Base-by-base conservation (phyloP, 2,329 filamentous ascomycete genomes). In the Monosporascus sp. region DNA sequence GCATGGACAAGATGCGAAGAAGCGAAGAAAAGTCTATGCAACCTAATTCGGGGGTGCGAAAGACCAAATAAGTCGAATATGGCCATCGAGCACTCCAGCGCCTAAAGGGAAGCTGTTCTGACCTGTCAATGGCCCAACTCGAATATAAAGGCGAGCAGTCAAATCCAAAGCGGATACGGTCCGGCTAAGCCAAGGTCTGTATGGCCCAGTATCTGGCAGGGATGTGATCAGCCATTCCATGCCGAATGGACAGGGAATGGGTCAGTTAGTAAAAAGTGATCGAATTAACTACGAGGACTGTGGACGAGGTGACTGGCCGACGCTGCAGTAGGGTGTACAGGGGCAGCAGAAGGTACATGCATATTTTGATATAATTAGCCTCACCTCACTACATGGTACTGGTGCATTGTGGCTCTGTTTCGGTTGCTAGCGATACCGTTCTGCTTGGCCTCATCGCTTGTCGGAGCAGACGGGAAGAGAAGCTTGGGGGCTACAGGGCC, bases 91-190 rank as follows among this genome's bases (percentile, higher is more conserved):
- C 68, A 63, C 58, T 57, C 66, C 67, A 70, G 72, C 72, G 72
- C 70, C 70, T 74, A 75, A 62, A 67, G 62, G 58, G 61, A 62
- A 65, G 63, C 65, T 70, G 66, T 70, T 68, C 65, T 66, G 68
- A 64, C 62, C 67, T 74, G 67, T 72, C 66, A 73, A 68, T 73
- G 72, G 72, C 68, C 66, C 64, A 66, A 71, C 66, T 66, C 63
- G 63, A 65, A 70, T 67, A 65, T 71, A 68, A 62, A 68, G 68
- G 66, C 66, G 66, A 68, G 68, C 64, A 67, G 67, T 67, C 68
- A 69, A 70, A 70, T 72, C 68, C 69, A 66, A 68, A 72, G 71
- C 72, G 72, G 71, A 71, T 70, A 69, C 70, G 70, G 71, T 67
- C 72, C 72, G 71, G 72, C 69, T 64, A 69, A 68, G 67, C 65